A percentile compares a stretch with the other conserved stretches of the same genome.
These are phyloP conservation scores for Glycine soja DNA, from an alignment of 306 rosid genomes.

Conservation along the genomic window DNA sequence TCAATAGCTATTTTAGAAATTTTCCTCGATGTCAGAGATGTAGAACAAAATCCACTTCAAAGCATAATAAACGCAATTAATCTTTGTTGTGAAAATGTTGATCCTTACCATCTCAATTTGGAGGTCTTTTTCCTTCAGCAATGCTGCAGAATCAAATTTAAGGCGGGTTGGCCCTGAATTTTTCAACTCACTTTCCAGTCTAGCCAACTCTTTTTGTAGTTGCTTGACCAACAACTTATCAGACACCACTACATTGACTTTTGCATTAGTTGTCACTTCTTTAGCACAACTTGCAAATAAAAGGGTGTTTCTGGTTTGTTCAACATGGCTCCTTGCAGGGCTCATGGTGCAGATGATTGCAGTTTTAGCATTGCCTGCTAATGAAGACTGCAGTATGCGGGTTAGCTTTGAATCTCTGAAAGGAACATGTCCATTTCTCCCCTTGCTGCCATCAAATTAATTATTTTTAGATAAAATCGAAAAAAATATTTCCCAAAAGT, in stretches of 20 bases:
- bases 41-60: conserved; percentile 9
- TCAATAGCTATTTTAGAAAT: conserved; percentile 21
- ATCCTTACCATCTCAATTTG: conserved; percentile 80
- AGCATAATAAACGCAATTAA: not conserved
- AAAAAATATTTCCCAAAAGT: not conserved
- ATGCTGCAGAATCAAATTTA: conserved; percentile 55
- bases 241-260: conserved; percentile 88
- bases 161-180: conserved; percentile 51
- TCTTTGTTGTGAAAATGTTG: conserved; percentile 13
- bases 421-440: conserved; percentile 91
- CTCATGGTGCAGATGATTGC: conserved; percentile 95
- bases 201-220: conserved; percentile 81
- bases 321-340: conserved; percentile 89
- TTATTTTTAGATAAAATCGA: conserved; percentile 9
- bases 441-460: conserved; percentile 73
- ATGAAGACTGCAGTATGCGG: conserved; percentile 93
- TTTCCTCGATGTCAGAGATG: conserved; percentile 16
- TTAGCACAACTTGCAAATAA: conserved; percentile 95
- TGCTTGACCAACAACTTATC: conserved; percentile 89
- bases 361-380: conserved; percentile 95
- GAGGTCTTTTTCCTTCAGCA: conserved; percentile 80
- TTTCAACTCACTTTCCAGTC: conserved; percentile 76
- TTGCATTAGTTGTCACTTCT: conserved; percentile 86
- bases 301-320: conserved; percentile 93
- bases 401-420: conserved; percentile 98